Base-by-base conservation (phyloP, 768 basidiomycete genomes). In the Filobasidium floriforme region DNA sequence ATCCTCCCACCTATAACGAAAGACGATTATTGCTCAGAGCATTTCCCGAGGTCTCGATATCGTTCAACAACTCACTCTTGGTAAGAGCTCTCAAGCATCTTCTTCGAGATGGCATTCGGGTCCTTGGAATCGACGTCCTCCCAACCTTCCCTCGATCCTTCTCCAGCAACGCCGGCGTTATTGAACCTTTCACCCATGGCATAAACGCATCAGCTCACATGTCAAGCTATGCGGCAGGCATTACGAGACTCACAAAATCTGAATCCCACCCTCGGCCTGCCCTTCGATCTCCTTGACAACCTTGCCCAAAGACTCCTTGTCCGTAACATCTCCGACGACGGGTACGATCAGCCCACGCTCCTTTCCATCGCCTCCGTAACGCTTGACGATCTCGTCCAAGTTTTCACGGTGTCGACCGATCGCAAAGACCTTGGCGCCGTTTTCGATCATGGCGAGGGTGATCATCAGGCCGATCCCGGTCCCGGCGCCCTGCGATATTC, bases 101-200 rank as follows among this genome's bases (percentile, higher is more conserved):
- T 72, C 49, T 68, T 29, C 4, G 55, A 66, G 59, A 70, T 69
- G 43, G 73, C 71, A 18, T 72, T 71, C 12, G 67, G 59, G 37
- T 66, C 59, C 43, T 61, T 61, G 29, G 24, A 46, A 59, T 60
- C 65, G 22, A 61, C 49, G 18, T 62, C 61, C 54, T 72, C 71
- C 54, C 70, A 75, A 4, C 72, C 74, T 55, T 72, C 69, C 41
- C 74, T 61, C 14, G 68, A 71, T 10, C 71, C 72, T 61, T 75
- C 74, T 26, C 74, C 74, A n/a, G 74, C 74, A 28, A 75, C 65
- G 61, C 74, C 74, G n/a, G 74, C 71, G 66, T 75, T 75, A 64
- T 75, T 75, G 68, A 72, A 57, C 14, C 73, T 75, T 29, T 14
- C 41, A 14, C 1, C 44, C 19, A n/a, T 19, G 1, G n/a, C n/a